Conservation (phyloP, 2,329 filamentous ascomycete genomes). For the Penicillium digitatum region DNA sequence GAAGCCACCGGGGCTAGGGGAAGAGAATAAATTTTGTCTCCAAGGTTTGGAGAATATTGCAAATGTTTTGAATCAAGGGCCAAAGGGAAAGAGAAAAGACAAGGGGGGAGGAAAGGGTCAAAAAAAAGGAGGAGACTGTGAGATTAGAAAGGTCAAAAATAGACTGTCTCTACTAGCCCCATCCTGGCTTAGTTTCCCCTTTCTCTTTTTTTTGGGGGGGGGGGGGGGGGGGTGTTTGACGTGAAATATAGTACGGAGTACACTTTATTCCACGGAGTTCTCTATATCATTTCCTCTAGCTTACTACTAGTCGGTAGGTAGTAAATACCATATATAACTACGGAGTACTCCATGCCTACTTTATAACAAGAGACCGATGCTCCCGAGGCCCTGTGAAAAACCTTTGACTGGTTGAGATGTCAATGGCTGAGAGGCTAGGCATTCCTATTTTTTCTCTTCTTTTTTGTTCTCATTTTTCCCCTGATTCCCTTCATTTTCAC, state of each 20-base stretch:
- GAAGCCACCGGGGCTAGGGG: conserved; percentile 22
- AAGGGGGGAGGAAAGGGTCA: conserved; percentile 8
- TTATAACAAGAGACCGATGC: background rate
- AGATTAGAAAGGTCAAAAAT: conserved; percentile 24
- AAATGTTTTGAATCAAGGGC: conserved; percentile 5
- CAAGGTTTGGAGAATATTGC: conserved; percentile 8
- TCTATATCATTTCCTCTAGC: too few relatives aligned
- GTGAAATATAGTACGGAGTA: too few relatives aligned
- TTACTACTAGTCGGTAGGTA: too few relatives aligned
- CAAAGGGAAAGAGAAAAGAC: conserved; percentile 16
- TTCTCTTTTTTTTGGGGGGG: background rate
- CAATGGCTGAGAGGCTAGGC: background rate
- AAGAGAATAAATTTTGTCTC: conserved; percentile 2
- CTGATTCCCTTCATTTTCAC: background rate
- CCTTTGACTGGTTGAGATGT: background rate
- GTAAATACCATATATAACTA: too few relatives aligned
- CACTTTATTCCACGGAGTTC: too few relatives aligned
- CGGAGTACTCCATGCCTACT: background rate
- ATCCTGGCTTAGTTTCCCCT: conserved; percentile 6
- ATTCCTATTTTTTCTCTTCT: background rate
- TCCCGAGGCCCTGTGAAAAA: background rate
- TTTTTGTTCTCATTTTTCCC: background rate
- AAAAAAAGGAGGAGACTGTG: conserved; percentile 16
- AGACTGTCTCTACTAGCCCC: conserved; percentile 17
- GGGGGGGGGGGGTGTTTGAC: too few relatives aligned